Conservation (phyloP, 768 basidiomycete species). For the Boletus patriciae region DNA sequence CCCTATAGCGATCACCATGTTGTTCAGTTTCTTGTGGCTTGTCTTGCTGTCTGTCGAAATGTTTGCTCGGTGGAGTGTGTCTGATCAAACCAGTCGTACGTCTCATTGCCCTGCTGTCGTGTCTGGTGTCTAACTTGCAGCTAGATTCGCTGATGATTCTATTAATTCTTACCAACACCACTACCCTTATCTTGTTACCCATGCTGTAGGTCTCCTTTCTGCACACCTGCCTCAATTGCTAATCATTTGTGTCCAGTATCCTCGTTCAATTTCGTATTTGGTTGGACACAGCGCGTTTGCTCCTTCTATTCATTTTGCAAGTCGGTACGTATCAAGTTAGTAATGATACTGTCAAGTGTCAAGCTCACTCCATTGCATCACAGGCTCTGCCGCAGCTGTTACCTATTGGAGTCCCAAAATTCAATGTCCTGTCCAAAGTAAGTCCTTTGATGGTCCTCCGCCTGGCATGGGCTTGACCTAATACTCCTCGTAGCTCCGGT, state of each 20-base stretch:
- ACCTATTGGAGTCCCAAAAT: constrained; percentile 44
- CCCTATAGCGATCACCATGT: constrained; percentile 41
- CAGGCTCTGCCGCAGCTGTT: constrained; percentile 47
- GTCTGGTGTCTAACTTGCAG: neutral
- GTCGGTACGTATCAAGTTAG: constrained; percentile 37
- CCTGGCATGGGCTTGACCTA: neutral
- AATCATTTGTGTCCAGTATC: constrained; percentile 34
- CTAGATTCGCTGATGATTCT: constrained; percentile 41
- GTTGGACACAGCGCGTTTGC: constrained; percentile 53
- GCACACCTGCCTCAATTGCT: neutral
- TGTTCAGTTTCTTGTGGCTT: constrained; percentile 50
- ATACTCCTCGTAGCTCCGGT: constrained; percentile 35
- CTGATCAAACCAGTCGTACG: constrained; percentile 49
- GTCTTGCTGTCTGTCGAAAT: constrained; percentile 46
- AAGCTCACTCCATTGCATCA: neutral
- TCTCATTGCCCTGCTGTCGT: neutral
- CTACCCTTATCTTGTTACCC: constrained; percentile 43
- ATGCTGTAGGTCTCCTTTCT: constrained; percentile 39
- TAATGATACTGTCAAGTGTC: neutral
- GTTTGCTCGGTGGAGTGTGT: constrained; percentile 47
- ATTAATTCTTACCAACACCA: constrained; percentile 42
- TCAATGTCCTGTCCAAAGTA: constrained; percentile 46
- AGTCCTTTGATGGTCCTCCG: neutral
- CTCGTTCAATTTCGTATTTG: constrained; percentile 49
- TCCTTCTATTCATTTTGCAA: constrained; percentile 47